Evolutionary conservation across 257 asterid species (phyloP), one percentile per base, ranked within the genome.

Genomic region (Petunia secreta): DNA sequence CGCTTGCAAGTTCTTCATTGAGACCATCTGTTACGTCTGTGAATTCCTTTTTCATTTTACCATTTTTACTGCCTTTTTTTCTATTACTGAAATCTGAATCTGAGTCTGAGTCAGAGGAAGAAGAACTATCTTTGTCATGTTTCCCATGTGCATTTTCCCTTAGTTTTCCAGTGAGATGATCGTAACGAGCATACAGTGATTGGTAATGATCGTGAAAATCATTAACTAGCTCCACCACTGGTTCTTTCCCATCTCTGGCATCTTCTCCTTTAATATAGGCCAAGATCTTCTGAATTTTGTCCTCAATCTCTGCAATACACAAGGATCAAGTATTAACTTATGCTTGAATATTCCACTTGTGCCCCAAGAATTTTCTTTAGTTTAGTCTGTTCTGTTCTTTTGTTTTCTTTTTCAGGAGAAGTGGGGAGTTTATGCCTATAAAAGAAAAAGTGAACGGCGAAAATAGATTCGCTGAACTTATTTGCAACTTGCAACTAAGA

Each of bases 141-240:
- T 89, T 88, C 43, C 86, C 88, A 8, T 81, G 83, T 39, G 87
- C 94, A 63, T 88, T 83, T 66, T 90, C 90, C 74, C 85, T 84
- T 89, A 96, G 73, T 83, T 88, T 92, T 75, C 91, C 94, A 2
- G 94, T 92, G 69, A 94, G 95, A 89, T 91, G 88, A 87, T 89
- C 98, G 43, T 94, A 96, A 75, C 92, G 90, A 13, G 82, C 84
- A 74, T 86, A 94, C 9, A 96, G 96, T 68, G 94, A 84, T 86
- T 87, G 85, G 88, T 92, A 96, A 15, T 90, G 89, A 69, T 84
- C 86, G 86, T 89, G 89, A 79, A 96, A 89, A 78, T 92, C 94
- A 86, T 86, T 87, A 53, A 96, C 78, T 83, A 92, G 66, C 76
- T 80, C 79, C 40, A 85, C 83, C 84, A 94, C 81, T 13, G 91